A percentile compares a stretch with the other conserved stretches of the same genome.
Evolutionary conservation across 2,329 filamentous ascomycete species (phyloP).

Genomic region (Westerdykella sp.): DNA sequence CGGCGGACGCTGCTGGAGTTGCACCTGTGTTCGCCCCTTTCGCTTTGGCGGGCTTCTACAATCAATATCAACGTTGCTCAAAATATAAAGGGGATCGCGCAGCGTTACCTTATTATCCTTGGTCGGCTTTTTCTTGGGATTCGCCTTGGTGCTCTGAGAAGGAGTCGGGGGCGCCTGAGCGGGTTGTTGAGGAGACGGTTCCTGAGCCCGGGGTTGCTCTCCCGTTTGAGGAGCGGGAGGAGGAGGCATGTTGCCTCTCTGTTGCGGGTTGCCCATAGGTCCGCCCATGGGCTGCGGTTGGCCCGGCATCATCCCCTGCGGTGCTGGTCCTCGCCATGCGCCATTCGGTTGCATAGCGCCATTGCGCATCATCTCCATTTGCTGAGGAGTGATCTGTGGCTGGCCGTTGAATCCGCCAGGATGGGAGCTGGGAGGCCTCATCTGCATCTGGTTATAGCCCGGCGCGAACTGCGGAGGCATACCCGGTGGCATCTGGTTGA

Average conservation of each 20-base stretch:
- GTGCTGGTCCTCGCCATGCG: conserved; percentile 31
- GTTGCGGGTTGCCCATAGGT: conserved; percentile 60
- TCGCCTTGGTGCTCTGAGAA: conserved; percentile 64
- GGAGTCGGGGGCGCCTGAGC: conserved; percentile 65
- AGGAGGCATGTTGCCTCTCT: conserved; percentile 53
- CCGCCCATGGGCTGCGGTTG: conserved; percentile 47
- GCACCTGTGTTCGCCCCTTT: conserved; percentile 36
- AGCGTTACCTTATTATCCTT: conserved; percentile 62
- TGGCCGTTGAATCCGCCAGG: conserved; percentile 57
- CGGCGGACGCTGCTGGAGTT: conserved; percentile 39
- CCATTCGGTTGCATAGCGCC: conserved; percentile 35
- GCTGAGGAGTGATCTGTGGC: conserved; percentile 53
- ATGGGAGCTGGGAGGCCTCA: conserved; percentile 48
- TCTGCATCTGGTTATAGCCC: conserved; percentile 28
- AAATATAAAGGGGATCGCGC: conserved; percentile 14
- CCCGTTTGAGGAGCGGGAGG: conserved; percentile 42
- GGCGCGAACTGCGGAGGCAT: conserved; percentile 34
- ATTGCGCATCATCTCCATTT: conserved; percentile 43
- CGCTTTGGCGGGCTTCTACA: conserved; percentile 38
- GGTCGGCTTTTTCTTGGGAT: conserved; percentile 73
- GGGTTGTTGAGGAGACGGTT: conserved; percentile 43
- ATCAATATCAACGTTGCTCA: conserved; percentile 33
- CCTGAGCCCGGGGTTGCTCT: conserved; percentile 40
- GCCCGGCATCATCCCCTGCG: conserved; percentile 50
- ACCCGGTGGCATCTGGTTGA: conserved; percentile 44